phyloP scores from a whole-genome alignment of 2,329 filamentous ascomycete genomes.

The Gliomastix tumulicola region DNA sequence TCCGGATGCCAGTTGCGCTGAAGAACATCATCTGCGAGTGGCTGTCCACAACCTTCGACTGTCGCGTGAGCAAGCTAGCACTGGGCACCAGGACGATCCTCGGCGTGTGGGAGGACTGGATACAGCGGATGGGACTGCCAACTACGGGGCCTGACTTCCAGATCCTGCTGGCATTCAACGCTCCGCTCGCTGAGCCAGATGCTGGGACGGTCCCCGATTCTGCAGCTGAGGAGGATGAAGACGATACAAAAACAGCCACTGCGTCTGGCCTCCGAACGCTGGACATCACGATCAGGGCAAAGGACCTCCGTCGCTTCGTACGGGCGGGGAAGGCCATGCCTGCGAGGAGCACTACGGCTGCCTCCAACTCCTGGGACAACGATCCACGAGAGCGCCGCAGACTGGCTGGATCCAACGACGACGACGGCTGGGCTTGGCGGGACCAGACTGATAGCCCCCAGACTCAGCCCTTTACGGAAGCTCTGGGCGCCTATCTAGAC shows the following conservation, averaged over 20 bases:
- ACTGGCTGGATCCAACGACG: slow-evolving; percentile 36
- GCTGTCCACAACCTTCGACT: slow-evolving; percentile 47
- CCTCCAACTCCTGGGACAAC: slow-evolving; percentile 16
- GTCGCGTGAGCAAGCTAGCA: slow-evolving; percentile 41
- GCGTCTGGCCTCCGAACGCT: slow-evolving; percentile 30
- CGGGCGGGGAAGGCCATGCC: slow-evolving; percentile 25
- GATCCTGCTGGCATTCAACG: slow-evolving; percentile 43
- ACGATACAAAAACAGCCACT: slow-evolving; percentile 2
- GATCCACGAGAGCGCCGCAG: slow-evolving; percentile 31
- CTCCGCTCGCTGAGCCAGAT: slow-evolving; percentile 18
- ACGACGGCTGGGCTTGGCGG: slow-evolving; percentile 47
- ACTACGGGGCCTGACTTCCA: slow-evolving; percentile 34
- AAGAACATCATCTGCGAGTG: slow-evolving; percentile 43
- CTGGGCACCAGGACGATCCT: slow-evolving; percentile 45
- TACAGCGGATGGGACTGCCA: slow-evolving; percentile 26
- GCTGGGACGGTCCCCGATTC: slow-evolving; percentile 6
- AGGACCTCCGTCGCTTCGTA: slow-evolving; percentile 39
- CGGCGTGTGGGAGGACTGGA: slow-evolving; percentile 43
- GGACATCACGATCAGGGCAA: slow-evolving; percentile 43
- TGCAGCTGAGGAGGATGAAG: slow-evolving; percentile 8
- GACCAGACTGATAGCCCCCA: slow-evolving; percentile 4
- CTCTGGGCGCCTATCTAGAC: slow-evolving; percentile 40
- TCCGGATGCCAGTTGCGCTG: slow-evolving; percentile 48
- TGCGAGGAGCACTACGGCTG: slow-evolving; percentile 1
- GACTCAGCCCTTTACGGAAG: slow-evolving; percentile 37